phyloP scores from a whole-genome alignment of 768 basidiomycete species.

The Gymnopilus dilepis region DNA sequence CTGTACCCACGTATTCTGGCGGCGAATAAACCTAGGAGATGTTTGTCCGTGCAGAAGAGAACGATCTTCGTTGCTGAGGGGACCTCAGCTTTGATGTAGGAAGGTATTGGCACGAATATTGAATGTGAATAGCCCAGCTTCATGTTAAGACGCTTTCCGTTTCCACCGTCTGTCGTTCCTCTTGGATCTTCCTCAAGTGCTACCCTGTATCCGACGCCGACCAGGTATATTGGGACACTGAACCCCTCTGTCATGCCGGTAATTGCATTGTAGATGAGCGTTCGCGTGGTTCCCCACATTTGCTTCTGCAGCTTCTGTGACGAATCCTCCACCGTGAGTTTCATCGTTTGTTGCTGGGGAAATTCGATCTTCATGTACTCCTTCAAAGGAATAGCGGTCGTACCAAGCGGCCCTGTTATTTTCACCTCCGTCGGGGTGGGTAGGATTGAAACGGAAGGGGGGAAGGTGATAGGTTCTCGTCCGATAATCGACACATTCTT shows the following conservation, averaged over 20 bases:
- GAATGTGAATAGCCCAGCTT: constrained; percentile 93
- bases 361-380: constrained; percentile 52
- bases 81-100: constrained; percentile 80
- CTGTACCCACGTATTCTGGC: constrained; percentile 84
- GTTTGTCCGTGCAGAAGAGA: constrained; percentile 86
- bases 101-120: constrained; percentile 82
- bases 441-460: constrained; percentile 47
- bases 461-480: constrained; percentile 58
- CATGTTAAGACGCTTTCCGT: constrained; percentile 78
- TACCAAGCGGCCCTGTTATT: constrained; percentile 53
- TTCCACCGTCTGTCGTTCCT: constrained; percentile 58
- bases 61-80: constrained; percentile 85
- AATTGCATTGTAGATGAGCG: constrained; percentile 89
- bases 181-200: constrained; percentile 82
- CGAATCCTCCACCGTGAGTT: constrained; percentile 67
- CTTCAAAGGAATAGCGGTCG: constrained; percentile 50
- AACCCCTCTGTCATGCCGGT: constrained; percentile 90
- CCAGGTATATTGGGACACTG: constrained; percentile 81
- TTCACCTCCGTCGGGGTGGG: constrained; percentile 44
- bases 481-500: constrained; percentile 70
- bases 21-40: constrained; percentile 85
- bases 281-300: constrained; percentile 96
- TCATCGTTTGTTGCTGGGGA: constrained; percentile 42
- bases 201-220: constrained; percentile 94
- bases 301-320: constrained; percentile 78